Base-by-base conservation (phyloP, 768 basidiomycete genomes). In the Peribolospora baueri region DNA sequence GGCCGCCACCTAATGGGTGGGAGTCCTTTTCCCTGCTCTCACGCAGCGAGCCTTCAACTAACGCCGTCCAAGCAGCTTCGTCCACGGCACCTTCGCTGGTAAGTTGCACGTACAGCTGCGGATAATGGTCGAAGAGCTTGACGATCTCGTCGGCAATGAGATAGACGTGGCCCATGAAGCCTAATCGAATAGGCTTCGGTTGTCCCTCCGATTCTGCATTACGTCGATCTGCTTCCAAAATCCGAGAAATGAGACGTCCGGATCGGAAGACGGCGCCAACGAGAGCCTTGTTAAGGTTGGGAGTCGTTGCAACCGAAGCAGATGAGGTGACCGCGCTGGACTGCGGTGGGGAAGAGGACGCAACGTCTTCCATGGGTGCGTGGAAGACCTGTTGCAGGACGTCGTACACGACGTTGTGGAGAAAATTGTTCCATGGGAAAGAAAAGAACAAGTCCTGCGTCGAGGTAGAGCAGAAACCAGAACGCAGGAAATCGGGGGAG, bases 321-420 rank as follows among this genome's bases (percentile, higher is more conserved):
- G 25, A 25, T 25, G 25, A 25, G 1, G 25, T 25, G 25, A 25
- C 25, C 25, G 25, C 25, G 25, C 25, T 25, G 25, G 25, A 25
- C 25, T 25, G 25, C 25, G 25, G 25, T 25, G 25, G 25, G 25
- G 25, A 25, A 25, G 25, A 25, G 25, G 25, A 25, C 25, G 25
- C 25, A 25, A 25, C 25, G 25, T 25, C 25, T 48, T 87, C 83
- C 25, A 88, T 75, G 37, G 79, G 76, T 10, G 87, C 90, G 2
- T 84, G 90, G 54, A 98, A 73, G 48, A 97, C 80, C 66, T 97
- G 93, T 65, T 97, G 93, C 1, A 97, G 73, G 56, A 93, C 71
- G 65, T 98, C 93, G 65, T 97, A 97, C 13, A 93, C 86, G 40
- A 88, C 81, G 62, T 84, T 87, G 65, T 98, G 93, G 40, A 97